Evolutionary conservation across 2,329 filamentous ascomycete species (phyloP), one percentile per base, ranked within the genome.

Genomic region (Daldinia sp.): DNA sequence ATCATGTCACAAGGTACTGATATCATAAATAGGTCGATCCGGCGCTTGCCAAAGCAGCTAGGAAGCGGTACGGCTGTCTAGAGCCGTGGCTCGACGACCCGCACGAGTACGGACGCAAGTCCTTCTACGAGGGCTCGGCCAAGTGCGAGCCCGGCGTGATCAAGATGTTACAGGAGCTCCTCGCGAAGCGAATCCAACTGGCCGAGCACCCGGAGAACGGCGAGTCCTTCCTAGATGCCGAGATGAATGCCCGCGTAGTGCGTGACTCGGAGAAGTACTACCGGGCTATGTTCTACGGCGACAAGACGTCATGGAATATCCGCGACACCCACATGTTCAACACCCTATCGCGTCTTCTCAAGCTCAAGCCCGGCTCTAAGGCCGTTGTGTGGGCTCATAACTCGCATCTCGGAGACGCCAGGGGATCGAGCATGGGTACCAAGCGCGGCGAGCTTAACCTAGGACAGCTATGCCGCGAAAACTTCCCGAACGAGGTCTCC

Each of bases 311-410:
- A 13, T 86, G 85, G 84, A 86, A 85, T 48, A 74, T 85, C 67
- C 82, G 85, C 20, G 85, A 86, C 74, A 79, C 79, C 1, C 84
- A 87, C 71, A 86, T 87, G 84, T 85, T 85, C 67, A 78, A 82
- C 18, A 85, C 82, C 0, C 77, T 87, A 28, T 67, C 74, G 0
- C 81, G 84, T 1, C 71, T 86, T 0, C 74, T 86, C 20, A 78
- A 82, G 60, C 77, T 80, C 60, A 81, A 81, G 1, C 58, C 74
- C 1, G 74, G 77, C 1, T 76, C 76, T 10, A 86, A 85, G 65
- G 84, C 82, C 0, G 80, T 87, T 4, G 82, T 87, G 10, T 88
- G 85, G 85, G 85, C 85, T 28, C 85, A 86, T 69, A 86, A 86
- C 65, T 84, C 81, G 56, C 85, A 87, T 56, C 74, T 85, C 10